Conservation (phyloP, 2,329 filamentous ascomycete genomes). For the Colletotrichum filicis region DNA sequence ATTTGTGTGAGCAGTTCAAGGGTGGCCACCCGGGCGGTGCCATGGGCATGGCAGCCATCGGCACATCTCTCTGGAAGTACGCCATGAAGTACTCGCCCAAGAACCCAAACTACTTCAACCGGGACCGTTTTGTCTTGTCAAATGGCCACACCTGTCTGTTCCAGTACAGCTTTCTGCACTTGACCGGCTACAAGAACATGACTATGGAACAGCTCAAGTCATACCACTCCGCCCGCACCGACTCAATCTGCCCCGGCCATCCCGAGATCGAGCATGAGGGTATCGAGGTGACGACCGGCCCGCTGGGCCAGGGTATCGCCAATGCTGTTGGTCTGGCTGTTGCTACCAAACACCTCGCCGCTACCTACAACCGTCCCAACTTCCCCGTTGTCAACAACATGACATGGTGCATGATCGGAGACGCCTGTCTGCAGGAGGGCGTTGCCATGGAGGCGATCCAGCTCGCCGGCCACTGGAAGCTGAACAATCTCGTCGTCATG, state of each 20-base stretch:
- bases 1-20: conserved; percentile 76
- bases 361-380: conserved; percentile 62
- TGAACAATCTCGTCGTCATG: conserved; percentile 67
- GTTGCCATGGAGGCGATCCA: conserved; percentile 67
- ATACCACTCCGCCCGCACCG: conserved; percentile 56
- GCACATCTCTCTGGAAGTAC: conserved; percentile 70
- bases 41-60: conserved; percentile 72
- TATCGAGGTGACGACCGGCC: conserved; percentile 69
- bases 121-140: conserved; percentile 71
- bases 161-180: conserved; percentile 64
- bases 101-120: conserved; percentile 68
- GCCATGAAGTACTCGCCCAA: conserved; percentile 68
- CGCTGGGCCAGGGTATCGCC: conserved; percentile 68
- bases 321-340: conserved; percentile 70
- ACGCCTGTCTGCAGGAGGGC: conserved; percentile 69
- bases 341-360: conserved; percentile 65
- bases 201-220: conserved; percentile 67
- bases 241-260: conserved; percentile 64
- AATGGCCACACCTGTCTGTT: conserved; percentile 69
- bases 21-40: conserved; percentile 73
- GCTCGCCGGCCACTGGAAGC: conserved; percentile 64
- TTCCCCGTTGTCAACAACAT: conserved; percentile 61
- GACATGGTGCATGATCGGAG: conserved; percentile 68
- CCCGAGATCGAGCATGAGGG: conserved; percentile 68
- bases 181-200: conserved; percentile 64